Percentiles rank a stretch among this genome's conserved stretches.
phyloP scores from a whole-genome alignment of 2,329 filamentous ascomycete species.

The Westerdykella ornata region DNA sequence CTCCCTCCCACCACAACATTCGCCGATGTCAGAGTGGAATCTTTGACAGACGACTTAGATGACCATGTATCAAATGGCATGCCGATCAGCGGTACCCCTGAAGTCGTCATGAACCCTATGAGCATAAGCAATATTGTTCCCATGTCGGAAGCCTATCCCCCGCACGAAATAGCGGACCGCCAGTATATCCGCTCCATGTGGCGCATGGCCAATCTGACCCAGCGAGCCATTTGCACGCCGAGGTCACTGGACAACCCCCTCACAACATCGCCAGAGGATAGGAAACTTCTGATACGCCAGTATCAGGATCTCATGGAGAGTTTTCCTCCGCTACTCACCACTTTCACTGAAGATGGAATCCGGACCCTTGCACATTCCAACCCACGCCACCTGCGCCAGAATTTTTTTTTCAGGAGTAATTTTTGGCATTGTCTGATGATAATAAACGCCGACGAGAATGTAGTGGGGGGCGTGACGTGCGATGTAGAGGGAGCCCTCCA shows the following conservation, averaged over 20 bases:
- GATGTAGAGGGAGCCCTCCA: conserved; percentile 66
- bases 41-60: conserved; percentile 60
- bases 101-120: conserved; percentile 46
- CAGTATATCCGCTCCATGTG: conserved; percentile 67
- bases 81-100: conserved; percentile 27
- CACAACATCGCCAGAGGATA: conserved; percentile 60
- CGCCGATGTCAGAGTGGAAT: conserved; percentile 70
- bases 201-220: conserved; percentile 71
- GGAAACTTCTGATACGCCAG: conserved; percentile 61
- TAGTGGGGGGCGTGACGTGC: conserved; percentile 44
- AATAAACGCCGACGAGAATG: conserved; percentile 63
- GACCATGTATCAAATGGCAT: conserved; percentile 60
- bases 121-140: conserved; percentile 46
- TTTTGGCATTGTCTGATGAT: conserved; percentile 80
- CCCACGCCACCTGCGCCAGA: conserved; percentile 64
- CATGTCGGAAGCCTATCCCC: conserved; percentile 33
- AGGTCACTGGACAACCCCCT: conserved; percentile 68
- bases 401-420: conserved; percentile 71
- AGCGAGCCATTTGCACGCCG: conserved; percentile 68
- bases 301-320: conserved; percentile 67
- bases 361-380: conserved; percentile 52
- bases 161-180: conserved; percentile 35
- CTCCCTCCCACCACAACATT: conserved; percentile 72
- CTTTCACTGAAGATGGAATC: conserved; percentile 57
- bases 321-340: conserved; percentile 64